These are phyloP conservation scores for Taiwanofungus camphoratus DNA, from an alignment of 1,284 basidiomycete genomes.

Conservation along the genomic window DNA sequence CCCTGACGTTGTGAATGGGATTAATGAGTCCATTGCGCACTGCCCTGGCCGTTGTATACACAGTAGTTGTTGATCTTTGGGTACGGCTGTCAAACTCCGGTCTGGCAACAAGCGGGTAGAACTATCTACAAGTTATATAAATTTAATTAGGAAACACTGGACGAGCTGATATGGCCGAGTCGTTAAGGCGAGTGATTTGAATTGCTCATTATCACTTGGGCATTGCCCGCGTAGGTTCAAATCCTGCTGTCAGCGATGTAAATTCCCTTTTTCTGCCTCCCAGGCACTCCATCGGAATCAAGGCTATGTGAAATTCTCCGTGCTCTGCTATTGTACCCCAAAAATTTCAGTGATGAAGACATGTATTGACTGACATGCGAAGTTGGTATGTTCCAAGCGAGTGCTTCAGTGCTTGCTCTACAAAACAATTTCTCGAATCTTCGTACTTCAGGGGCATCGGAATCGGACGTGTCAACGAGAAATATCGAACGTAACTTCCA, in stretches of 20 bases:
- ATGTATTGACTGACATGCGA: too few relatives aligned
- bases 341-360: too few relatives aligned
- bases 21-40: constrained; percentile 81
- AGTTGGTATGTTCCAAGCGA: too few relatives aligned
- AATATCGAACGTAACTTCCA: too few relatives aligned
- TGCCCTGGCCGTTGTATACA: constrained; percentile 1
- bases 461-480: too few relatives aligned
- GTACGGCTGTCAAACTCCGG: not conserved
- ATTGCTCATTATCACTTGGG: constrained; percentile 64
- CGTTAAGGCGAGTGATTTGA: constrained; percentile 80
- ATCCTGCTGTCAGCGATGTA: constrained; percentile 76
- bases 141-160: not conserved
- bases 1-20: constrained; percentile 95
- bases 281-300: too few relatives aligned
- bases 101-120: not conserved
- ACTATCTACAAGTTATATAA: not conserved
- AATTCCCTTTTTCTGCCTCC: constrained; percentile 33
- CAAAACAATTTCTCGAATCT: too few relatives aligned
- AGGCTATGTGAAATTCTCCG: too few relatives aligned
- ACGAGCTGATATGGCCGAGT: constrained; percentile 72
- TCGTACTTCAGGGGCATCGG: too few relatives aligned
- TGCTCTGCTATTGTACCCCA: too few relatives aligned
- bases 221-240: constrained; percentile 73
- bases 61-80: not conserved
- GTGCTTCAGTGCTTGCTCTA: too few relatives aligned